Evolutionary conservation across 2,329 filamentous ascomycete species (phyloP), one percentile per base, ranked within the genome.

Genomic region (Fusarium sp.): DNA sequence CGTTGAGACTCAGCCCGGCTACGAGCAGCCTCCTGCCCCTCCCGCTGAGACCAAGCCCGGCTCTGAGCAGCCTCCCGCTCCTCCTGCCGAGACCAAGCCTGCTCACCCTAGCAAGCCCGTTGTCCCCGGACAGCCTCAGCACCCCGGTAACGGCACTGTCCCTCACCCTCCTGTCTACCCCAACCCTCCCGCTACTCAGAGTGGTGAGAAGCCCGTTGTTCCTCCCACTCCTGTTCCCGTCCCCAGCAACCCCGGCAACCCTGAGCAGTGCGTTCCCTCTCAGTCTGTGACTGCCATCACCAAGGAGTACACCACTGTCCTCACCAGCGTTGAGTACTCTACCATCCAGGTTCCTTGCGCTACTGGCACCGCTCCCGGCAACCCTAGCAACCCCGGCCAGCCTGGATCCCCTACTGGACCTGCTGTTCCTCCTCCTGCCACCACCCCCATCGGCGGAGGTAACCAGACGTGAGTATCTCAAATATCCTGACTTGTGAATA

Each of bases 291-390:
- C 83, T 79, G 85, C 86, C 79, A 85, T 88, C 83, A 87, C 87
- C 80, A 89, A 87, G 84, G 85, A 82, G 74, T 84, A 87, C 84
- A 88, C 87, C 82, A 89, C 87, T 70, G 86, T 88, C 78, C 80
- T 88, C 80, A 87, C 87, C 78, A 85, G 85, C 50, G 86, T 88
- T 75, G 85, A 87, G 85, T 87, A 87, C 85, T 81, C 83, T 77
- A 85, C 82, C 70, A 65, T 78, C 73, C 60, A 75, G 72, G 71
- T 77, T 48, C 72, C 77, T 44, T 80, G 78, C 66, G 32, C 66
- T 62, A 76, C 78, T 55, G 71, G 71, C 17, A 59, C 39, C 66
- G 56, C 66, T 58, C 59, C 70, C 32, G 55, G 51, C 11, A 65
- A 59, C 53, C 69, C 70, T 30, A 50, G 56, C 8, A 48, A 59